Conservation (phyloP, 1,284 basidiomycete species). For the Ustilago shanxiensis region DNA sequence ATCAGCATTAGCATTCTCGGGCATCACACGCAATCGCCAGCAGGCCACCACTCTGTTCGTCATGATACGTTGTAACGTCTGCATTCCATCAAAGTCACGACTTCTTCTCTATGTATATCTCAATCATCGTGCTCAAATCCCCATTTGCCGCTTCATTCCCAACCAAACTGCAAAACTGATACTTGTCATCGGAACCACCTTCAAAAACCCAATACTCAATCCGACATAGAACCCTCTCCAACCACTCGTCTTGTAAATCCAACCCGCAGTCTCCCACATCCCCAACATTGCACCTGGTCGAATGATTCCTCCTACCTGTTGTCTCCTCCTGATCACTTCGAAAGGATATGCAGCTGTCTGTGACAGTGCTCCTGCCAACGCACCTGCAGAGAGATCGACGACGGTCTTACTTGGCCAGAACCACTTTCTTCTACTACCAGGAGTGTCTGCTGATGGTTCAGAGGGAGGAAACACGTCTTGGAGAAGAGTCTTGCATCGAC, state of each 20-base stretch:
- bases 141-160: conserved; percentile 68
- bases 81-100: neutral
- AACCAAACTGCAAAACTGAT: conserved; percentile 68
- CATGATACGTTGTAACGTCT: neutral
- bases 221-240: conserved; percentile 94
- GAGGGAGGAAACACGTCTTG: conserved; percentile 55
- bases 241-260: conserved; percentile 80
- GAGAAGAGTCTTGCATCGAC: conserved; percentile 62
- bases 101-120: neutral
- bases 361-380: conserved; percentile 86
- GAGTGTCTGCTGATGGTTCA: conserved; percentile 27
- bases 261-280: conserved; percentile 66
- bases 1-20: too few relatives aligned
- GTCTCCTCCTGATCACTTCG: conserved; percentile 90
- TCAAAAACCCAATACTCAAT: conserved; percentile 90
- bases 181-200: conserved; percentile 94
- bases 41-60: neutral
- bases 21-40: neutral
- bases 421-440: conserved; percentile 42
- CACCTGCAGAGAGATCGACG: conserved; percentile 82
- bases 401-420: conserved; percentile 68
- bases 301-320: conserved; percentile 86
- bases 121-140: conserved; percentile 31
- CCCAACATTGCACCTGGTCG: conserved; percentile 63
- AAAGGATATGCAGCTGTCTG: conserved; percentile 97